Conservation (phyloP, 805 yeast species). For the Torulaspora maleeae region DNA sequence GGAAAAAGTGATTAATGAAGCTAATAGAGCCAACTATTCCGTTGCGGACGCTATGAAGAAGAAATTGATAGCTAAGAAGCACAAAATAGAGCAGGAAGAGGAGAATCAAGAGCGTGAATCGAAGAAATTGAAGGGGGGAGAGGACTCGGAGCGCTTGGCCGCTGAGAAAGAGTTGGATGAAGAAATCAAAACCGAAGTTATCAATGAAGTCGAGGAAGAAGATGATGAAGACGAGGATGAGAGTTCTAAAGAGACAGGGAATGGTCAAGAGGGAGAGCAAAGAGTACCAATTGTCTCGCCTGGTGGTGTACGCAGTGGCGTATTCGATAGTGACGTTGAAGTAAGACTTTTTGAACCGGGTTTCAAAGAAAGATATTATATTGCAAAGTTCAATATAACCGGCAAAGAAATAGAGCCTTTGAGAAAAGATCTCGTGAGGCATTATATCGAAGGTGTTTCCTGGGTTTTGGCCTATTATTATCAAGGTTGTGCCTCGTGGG, state of each 20-base stretch:
- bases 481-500: conserved; percentile 98
- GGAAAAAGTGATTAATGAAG: conserved; percentile 32
- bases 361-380: conserved; percentile 75
- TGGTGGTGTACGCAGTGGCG: conserved; percentile 32
- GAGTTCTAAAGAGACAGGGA: background rate
- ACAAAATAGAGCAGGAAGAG: conserved; percentile 25
- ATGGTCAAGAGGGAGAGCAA: conserved; percentile 8
- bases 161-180: conserved; percentile 12
- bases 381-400: conserved; percentile 59
- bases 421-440: conserved; percentile 56
- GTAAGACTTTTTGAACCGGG: conserved; percentile 85
- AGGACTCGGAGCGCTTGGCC: conserved; percentile 4
- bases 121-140: conserved; percentile 19
- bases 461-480: conserved; percentile 93
- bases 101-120: conserved; percentile 13
- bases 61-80: conserved; percentile 32
- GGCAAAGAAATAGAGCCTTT: conserved; percentile 50
- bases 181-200: conserved; percentile 25
- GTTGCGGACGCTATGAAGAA: conserved; percentile 45
- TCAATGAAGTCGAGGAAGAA: conserved; percentile 18
- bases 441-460: conserved; percentile 91
- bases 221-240: conserved; percentile 14
- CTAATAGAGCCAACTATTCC: conserved; percentile 39
- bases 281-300: conserved; percentile 29
- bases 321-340: conserved; percentile 44